Evolutionary conservation across 306 rosid species (phyloP).

Genomic region (Hippophae tibetana): DNA sequence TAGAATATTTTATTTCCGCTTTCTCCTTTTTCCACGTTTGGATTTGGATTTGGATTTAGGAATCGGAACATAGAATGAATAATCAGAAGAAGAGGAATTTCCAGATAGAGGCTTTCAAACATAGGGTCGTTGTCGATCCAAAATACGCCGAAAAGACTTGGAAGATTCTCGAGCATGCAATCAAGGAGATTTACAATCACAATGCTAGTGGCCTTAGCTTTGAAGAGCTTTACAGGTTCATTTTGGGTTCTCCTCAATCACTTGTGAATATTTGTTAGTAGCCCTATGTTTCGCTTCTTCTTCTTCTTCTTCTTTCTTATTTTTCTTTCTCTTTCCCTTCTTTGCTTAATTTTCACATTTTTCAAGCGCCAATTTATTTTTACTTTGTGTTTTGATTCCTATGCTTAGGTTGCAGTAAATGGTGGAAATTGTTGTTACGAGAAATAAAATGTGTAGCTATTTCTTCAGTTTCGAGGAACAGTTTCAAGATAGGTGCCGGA

Average conservation of each 20-base stretch:
- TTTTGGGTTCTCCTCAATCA: neutral
- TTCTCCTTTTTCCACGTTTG: too few relatives aligned
- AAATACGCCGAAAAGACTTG: conserved; percentile 89
- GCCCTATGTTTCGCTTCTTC: neutral
- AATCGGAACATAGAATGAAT: conserved; percentile 41
- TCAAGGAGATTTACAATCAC: conserved; percentile 81
- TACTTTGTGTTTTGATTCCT: too few relatives aligned
- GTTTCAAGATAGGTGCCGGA: too few relatives aligned
- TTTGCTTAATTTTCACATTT: too few relatives aligned
- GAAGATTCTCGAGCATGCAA: conserved; percentile 81
- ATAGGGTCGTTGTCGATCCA: conserved; percentile 90
- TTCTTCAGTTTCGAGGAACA: too few relatives aligned
- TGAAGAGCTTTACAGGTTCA: conserved; percentile 89
- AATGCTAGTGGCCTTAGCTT: conserved; percentile 97
- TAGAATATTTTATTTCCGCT: too few relatives aligned
- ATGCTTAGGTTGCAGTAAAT: neutral
- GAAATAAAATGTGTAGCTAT: too few relatives aligned
- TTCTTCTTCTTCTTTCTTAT: too few relatives aligned
- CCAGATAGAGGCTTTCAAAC: conserved; percentile 93
- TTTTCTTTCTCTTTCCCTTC: too few relatives aligned
- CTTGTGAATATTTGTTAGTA: neutral
- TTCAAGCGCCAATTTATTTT: too few relatives aligned
- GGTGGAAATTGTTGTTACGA: neutral
- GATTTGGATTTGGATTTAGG: conserved; percentile 2
- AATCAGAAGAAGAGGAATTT: conserved; percentile 87